Evolutionary conservation across 1,139 yeast species (phyloP).

Genomic region (Hansenula anomala): DNA sequence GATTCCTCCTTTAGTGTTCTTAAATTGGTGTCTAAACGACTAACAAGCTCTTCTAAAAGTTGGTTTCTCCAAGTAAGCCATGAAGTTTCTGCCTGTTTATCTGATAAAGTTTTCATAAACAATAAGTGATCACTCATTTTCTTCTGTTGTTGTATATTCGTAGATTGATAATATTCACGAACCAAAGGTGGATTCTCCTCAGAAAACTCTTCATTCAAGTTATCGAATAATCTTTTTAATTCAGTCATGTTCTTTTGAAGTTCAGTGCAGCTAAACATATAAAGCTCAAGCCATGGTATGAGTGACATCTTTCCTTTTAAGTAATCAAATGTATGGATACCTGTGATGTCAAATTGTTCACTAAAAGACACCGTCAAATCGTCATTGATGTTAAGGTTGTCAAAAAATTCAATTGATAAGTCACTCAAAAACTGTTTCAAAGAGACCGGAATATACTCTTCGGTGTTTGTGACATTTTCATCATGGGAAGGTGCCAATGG

Average conservation of each 20-base stretch:
- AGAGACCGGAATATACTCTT: constrained; percentile 29
- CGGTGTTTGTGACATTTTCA: constrained; percentile 5
- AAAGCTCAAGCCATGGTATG: constrained; percentile 40
- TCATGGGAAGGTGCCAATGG: constrained; percentile 21
- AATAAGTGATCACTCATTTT: constrained; percentile 39
- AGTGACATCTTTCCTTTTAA: constrained; percentile 23
- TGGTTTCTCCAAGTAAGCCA: constrained; percentile 51
- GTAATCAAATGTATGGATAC: constrained; percentile 13
- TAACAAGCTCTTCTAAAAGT: constrained; percentile 34
- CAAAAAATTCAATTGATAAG: constrained; percentile 46
- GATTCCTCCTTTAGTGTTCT: constrained; percentile 28
- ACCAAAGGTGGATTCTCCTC: constrained; percentile 46
- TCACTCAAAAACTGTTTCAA: constrained; percentile 41
- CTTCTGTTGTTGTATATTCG: constrained; percentile 31
- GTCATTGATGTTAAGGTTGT: constrained; percentile 41
- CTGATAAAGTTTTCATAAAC: constrained; percentile 40
- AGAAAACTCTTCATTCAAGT: constrained; percentile 40
- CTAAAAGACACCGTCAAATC: constrained; percentile 21
- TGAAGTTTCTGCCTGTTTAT: constrained; percentile 41
- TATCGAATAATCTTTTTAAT: constrained; percentile 42
- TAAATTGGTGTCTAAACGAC: constrained; percentile 11
- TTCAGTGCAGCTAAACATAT: constrained; percentile 51
- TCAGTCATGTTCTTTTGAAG: constrained; percentile 44
- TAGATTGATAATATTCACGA: constrained; percentile 37
- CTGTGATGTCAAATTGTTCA: constrained; percentile 8